Evolutionary conservation across 345 rosid species (phyloP), one percentile per base, ranked within the genome.

Genomic region (Trapa bicornis): DNA sequence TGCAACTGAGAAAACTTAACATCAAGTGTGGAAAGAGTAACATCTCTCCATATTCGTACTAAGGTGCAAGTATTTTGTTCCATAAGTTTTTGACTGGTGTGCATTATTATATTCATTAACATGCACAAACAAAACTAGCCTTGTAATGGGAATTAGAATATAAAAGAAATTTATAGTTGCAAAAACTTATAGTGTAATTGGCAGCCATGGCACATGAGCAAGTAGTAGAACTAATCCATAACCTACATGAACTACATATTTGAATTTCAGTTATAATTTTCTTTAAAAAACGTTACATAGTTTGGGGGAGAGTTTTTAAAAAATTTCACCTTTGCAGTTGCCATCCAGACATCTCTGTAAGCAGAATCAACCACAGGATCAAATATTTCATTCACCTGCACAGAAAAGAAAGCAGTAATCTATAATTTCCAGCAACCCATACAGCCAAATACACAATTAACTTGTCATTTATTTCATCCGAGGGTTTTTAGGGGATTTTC

Each of bases 311-410:
- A 38, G 48, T 9, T 54, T 17, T 69, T 9, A 36, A 6, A 22
- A 61, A 35, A 65, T 74, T 85, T 76, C 68, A 93, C 99, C 93
- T 84, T 86, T 69, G 99, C 96, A 39, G 89, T 91, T 64, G 91
- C 89, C 65, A 77, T 71, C 99, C 99, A 94, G 54, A 84, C 70
- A 47, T 87, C 90, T 78, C 78, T 94, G 79, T 87, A 91, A 67
- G 96, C 89, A 65, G 99, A 80, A 78, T 94, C 96, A 70, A 84
- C 75, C 54, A 91, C 81, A 0, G 99, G 97, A 71, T 94, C 99
- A 6, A 85, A 66, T 67, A 94, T 81, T 78, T 76, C 85, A 64
- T 84, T 75, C 47, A 83, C 77, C 99, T 94, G 80, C 68, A 32
- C 57, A 45, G 37, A 50, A 72, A 70, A 66, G n/a, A 60, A 57